Conservation (phyloP, 192 early-diverging fungal genomes). For the Coemansia sp. region DNA sequence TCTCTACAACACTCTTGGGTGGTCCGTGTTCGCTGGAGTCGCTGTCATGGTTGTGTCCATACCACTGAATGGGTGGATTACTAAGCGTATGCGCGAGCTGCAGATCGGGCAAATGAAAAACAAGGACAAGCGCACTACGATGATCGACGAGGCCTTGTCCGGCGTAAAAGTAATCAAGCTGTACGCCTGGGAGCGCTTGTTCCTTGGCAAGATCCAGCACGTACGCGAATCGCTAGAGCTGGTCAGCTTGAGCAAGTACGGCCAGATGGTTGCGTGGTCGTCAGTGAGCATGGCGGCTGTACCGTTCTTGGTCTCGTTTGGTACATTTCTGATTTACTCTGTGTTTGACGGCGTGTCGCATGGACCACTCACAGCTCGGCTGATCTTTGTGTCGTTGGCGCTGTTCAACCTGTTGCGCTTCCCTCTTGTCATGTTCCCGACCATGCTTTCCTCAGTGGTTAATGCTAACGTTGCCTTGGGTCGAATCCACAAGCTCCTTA, state of each 20-base stretch:
- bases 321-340: conserved; percentile 79
- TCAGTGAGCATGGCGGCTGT: conserved; percentile 80
- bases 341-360: conserved; percentile 57
- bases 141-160: conserved; percentile 85
- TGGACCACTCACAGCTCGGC: conserved; percentile 62
- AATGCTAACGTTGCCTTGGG: conserved; percentile 85
- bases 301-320: conserved; percentile 86
- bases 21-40: conserved; percentile 84
- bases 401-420: conserved; percentile 95
- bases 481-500: conserved; percentile 79
- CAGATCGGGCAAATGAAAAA: conserved; percentile 85
- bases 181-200: conserved; percentile 90
- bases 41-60: conserved; percentile 77
- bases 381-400: conserved; percentile 86
- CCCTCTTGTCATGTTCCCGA: conserved; percentile 83
- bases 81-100: conserved; percentile 64
- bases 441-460: conserved; percentile 70
- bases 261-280: conserved; percentile 65
- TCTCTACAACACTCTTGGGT: conserved; percentile 79
- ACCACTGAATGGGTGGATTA: conserved; percentile 73
- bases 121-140: conserved; percentile 74
- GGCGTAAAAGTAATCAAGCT: conserved; percentile 96
- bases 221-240: conserved; percentile 81
- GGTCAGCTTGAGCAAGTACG: conserved; percentile 73
- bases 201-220: conserved; percentile 63